Conservation (phyloP, 2,329 filamentous ascomycete genomes). For the Plenodomus biglobosus region DNA sequence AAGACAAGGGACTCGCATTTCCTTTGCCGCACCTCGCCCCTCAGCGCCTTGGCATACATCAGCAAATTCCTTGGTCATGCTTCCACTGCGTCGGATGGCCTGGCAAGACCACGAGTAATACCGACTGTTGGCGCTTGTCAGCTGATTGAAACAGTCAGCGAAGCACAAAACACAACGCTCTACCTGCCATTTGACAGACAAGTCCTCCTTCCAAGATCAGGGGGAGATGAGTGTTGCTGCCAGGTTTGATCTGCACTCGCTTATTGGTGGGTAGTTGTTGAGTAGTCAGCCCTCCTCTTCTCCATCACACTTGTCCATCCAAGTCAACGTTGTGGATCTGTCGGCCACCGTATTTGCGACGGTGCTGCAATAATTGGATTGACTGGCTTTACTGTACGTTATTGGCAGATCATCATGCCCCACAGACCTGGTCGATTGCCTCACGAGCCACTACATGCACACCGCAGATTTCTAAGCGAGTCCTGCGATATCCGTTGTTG, state of each 20-base stretch:
- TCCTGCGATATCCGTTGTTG: background rate
- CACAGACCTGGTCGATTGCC: background rate
- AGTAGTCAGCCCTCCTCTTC: background rate
- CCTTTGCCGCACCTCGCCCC: background rate
- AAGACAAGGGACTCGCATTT: background rate
- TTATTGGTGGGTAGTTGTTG: background rate
- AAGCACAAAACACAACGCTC: background rate
- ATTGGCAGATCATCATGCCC: background rate
- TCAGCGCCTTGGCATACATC: conserved; percentile 2
- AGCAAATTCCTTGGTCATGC: background rate
- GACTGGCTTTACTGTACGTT: background rate
- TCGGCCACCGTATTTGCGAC: background rate
- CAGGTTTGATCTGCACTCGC: background rate
- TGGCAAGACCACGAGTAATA: background rate
- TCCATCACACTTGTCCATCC: background rate
- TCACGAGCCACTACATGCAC: background rate
- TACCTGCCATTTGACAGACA: background rate
- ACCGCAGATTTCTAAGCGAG: background rate
- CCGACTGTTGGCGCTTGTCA: background rate
- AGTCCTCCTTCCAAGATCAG: background rate
- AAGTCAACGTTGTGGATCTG: background rate
- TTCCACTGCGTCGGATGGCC: background rate
- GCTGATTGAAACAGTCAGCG: background rate
- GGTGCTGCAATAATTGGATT: background rate
- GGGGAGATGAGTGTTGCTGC: background rate